A percentile compares a stretch with the other conserved stretches of the same genome.
Conservation (phyloP, 345 rosid species). For the Dipteronia dyeriana region DNA sequence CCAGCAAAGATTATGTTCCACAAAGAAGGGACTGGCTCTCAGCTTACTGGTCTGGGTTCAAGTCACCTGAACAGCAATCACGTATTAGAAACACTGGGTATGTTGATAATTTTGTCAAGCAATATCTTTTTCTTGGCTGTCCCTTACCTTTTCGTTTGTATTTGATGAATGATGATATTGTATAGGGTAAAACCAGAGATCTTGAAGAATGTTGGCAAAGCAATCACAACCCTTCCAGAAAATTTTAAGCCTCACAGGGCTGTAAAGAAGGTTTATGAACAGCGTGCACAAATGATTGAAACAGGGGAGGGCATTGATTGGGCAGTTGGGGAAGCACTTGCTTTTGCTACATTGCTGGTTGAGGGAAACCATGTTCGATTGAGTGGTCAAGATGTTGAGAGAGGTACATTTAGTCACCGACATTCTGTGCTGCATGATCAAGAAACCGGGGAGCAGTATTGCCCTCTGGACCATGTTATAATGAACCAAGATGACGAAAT, state of each 20-base stretch:
- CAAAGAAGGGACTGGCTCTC: constrained; percentile 82
- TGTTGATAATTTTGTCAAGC: constrained; percentile 8
- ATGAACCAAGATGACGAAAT: constrained; percentile 73
- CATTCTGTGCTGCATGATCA: constrained; percentile 81
- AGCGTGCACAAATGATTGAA: constrained; percentile 76
- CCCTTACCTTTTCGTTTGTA: neutral
- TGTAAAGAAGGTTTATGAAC: constrained; percentile 79
- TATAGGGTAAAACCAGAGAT: constrained; percentile 83
- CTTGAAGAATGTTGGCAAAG: constrained; percentile 79
- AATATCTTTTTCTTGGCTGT: neutral
- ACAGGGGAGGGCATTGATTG: constrained; percentile 84
- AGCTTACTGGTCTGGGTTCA: constrained; percentile 77
- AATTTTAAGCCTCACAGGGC: constrained; percentile 73
- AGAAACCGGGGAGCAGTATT: constrained; percentile 68
- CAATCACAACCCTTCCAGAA: constrained; percentile 66
- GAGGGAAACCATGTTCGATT: constrained; percentile 91
- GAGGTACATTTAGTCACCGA: constrained; percentile 88
- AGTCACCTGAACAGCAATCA: constrained; percentile 81
- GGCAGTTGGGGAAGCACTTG: constrained; percentile 86
- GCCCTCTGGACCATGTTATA: constrained; percentile 73
- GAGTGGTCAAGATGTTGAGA: constrained; percentile 92
- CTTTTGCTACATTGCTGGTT: constrained; percentile 71
- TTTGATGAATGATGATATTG: constrained; percentile 21
- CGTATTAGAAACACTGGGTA: constrained; percentile 82
- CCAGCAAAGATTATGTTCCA: constrained; percentile 74